Conservation (phyloP, 228 moss, liverwort and hornwort species). For the Sphagnum fallax region DNA sequence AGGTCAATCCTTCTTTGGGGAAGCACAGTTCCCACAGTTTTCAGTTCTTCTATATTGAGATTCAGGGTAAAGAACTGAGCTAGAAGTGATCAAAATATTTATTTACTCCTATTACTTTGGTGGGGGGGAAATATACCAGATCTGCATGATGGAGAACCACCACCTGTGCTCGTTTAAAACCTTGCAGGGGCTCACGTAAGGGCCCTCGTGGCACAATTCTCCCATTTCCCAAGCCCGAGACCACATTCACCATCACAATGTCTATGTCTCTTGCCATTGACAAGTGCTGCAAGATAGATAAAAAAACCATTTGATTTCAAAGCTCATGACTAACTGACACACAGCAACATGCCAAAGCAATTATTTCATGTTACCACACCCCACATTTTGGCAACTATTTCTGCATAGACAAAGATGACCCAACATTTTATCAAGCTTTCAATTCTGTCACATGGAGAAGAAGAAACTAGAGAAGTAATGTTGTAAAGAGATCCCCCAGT, state of each 20-base stretch:
- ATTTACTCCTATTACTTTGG: no score
- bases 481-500: no score
- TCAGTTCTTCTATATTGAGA: no score
- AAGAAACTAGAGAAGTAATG: no score
- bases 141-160: constrained; percentile 83
- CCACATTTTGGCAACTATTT: no score
- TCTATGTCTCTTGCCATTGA: constrained; percentile 74
- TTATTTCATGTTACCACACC: background rate
- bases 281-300: constrained; percentile 48
- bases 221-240: constrained; percentile 79
- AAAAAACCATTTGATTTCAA: background rate
- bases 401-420: no score
- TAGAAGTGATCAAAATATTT: no score
- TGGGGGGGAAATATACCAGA: constrained; percentile 37
- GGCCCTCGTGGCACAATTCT: constrained; percentile 74
- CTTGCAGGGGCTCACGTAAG: constrained; percentile 69
- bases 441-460: no score
- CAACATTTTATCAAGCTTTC: no score
- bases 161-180: constrained; percentile 67
- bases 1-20: no score
- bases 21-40: no score
- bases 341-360: background rate
- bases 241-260: constrained; percentile 89
- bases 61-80: no score
- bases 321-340: background rate